Base-by-base conservation (phyloP, 345 rosid species). In the Gossypium stocksii region DNA sequence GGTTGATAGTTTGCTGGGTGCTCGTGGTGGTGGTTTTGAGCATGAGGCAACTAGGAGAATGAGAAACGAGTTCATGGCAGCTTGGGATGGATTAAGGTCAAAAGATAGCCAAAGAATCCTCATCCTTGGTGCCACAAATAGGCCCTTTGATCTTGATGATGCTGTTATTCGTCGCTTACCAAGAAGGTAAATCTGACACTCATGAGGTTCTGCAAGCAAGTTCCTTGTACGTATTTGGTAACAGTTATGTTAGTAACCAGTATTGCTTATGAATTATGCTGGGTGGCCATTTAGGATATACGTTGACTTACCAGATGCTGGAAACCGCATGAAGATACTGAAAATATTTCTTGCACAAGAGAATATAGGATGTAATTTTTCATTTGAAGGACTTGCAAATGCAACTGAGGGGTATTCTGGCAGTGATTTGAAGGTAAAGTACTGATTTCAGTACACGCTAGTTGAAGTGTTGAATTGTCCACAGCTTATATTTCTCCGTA, bases 41-140 rank as follows among this genome's bases (percentile, higher is more conserved):
- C 98, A 95, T 2, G 99, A 95, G 74, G 99, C 98, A 48, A 95
- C 99, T 48, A 87, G 99, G 82, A 88, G 99, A 84, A 95, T 93
- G 99, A 90, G 97, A 81, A 95, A 95, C 60, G 99, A 95, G 81
- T 95, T 95, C 78, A 95, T 95, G 99, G 94, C 99, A 60, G 98
- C 99, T 51, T 95, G 99, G 99, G 99, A 95, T 85, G 99, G 99
- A 67, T 85, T 95, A 79, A 88, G 97, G 80, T 84, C 98, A 60
- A 93, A 93, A 82, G 98, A 91, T 68, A 95, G 94, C 83, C 97
- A 95, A 84, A 89, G 97, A 80, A 91, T 95, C 68, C 97, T 95
- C 59, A 89, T 95, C 74, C 97, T 95, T 38, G 99, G 97, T 71
- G 99, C 99, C 69, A 95, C 99, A 58, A 95, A 95, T 88, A 85